These are phyloP conservation scores for Neurospora sp. DNA, from an alignment of 495 filamentous ascomycete genomes.

Conservation along the genomic window DNA sequence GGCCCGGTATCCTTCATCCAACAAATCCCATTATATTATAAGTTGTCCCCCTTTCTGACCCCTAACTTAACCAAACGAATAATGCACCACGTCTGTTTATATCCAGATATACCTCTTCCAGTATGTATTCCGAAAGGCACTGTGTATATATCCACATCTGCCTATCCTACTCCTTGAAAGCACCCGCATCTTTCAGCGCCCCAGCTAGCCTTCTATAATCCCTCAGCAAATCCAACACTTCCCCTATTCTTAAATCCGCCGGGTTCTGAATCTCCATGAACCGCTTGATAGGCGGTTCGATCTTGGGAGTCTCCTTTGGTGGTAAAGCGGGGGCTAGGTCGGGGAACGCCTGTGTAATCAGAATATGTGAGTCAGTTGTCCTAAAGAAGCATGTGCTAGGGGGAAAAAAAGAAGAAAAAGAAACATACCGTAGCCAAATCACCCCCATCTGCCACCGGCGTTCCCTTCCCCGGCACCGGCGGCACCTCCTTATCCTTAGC, in stretches of 20 bases:
- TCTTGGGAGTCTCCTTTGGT: conserved; percentile 41
- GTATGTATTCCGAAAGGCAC: not conserved
- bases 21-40: too few relatives aligned
- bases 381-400: too few relatives aligned
- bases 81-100: not conserved
- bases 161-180: conserved; percentile 35
- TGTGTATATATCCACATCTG: not conserved
- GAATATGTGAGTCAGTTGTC: not conserved
- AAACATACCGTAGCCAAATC: conserved; percentile 39
- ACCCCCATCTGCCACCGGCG: conserved; percentile 29
- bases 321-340: conserved; percentile 44
- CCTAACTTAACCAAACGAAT: not conserved
- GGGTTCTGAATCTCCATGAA: conserved; percentile 75
- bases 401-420: not conserved
- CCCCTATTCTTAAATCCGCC: conserved; percentile 67
- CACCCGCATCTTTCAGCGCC: conserved; percentile 52
- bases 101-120: not conserved
- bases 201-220: conserved; percentile 80
- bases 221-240: conserved; percentile 69
- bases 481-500: conserved; percentile 26
- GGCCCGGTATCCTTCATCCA: too few relatives aligned
- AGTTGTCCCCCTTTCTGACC: too few relatives aligned
- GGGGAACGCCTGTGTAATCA: conserved; percentile 41
- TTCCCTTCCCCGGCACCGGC: conserved; percentile 14
- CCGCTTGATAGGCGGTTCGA: conserved; percentile 62